Percentiles rank a stretch among this genome's conserved stretches.
These are phyloP conservation scores for Claviceps sp. DNA, from an alignment of 2,329 filamentous ascomycete species.

Conservation along the genomic window DNA sequence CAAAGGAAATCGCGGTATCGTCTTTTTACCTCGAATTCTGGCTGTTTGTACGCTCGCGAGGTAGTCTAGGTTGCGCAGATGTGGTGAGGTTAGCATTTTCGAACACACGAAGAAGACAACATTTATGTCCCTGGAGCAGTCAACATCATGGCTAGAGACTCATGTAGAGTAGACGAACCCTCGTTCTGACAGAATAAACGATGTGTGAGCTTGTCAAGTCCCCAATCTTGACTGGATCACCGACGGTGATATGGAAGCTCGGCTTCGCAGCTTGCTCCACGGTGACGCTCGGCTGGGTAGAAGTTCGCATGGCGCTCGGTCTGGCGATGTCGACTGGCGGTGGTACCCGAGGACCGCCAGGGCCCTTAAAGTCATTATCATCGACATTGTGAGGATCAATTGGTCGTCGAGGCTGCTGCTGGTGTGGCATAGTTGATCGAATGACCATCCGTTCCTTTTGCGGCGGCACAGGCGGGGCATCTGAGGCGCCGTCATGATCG, in stretches of 20 bases:
- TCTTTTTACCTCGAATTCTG: slow-evolving; percentile 85
- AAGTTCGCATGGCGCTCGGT: slow-evolving; percentile 36
- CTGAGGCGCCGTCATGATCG: slow-evolving; percentile 22
- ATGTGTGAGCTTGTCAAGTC: slow-evolving; percentile 95
- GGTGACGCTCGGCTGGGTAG: slow-evolving; percentile 64
- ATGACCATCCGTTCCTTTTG: slow-evolving; percentile 53
- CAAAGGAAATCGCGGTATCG: slow-evolving; percentile 95
- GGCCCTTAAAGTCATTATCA: slow-evolving; percentile 50
- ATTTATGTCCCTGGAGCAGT: too few relatives aligned
- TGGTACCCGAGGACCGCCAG: slow-evolving; percentile 46
- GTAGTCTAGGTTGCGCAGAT: slow-evolving; percentile 51
- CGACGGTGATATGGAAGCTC: slow-evolving; percentile 78
- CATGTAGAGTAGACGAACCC: slow-evolving; percentile 36
- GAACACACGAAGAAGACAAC: background rate
- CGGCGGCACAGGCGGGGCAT: slow-evolving; percentile 54
- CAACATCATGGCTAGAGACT: background rate
- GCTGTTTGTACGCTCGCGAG: slow-evolving; percentile 86
- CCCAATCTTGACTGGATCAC: slow-evolving; percentile 95
- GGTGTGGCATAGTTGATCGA: slow-evolving; percentile 40
- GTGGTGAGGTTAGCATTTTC: background rate
- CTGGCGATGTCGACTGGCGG: slow-evolving; percentile 48
- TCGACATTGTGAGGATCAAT: slow-evolving; percentile 53
- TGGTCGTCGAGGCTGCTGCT: slow-evolving; percentile 29
- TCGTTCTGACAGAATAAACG: slow-evolving; percentile 90
- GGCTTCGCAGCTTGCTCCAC: slow-evolving; percentile 91